These are phyloP conservation scores for Metroxylon sagu DNA, from an alignment of 176 grass and related monocot species.

Conservation along the genomic window DNA sequence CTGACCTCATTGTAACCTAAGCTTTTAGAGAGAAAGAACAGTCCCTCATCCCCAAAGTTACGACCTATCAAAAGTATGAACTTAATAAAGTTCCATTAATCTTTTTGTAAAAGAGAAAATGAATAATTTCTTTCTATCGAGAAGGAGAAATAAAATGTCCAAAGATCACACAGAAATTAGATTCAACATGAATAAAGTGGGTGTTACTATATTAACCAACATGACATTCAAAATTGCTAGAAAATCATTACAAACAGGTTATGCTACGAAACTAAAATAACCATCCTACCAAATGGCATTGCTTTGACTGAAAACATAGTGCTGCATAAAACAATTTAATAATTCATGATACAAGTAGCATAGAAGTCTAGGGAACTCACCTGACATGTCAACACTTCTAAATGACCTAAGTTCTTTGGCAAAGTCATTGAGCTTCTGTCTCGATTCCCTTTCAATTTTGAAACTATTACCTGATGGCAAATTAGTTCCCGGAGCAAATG, in stretches of 20 bases:
- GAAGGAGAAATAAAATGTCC: background rate
- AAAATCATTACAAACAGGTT: too few relatives aligned
- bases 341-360: background rate
- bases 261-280: too few relatives aligned
- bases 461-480: conserved; percentile 26
- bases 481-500: conserved; percentile 76
- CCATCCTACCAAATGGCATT: too few relatives aligned
- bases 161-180: background rate
- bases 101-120: too few relatives aligned
- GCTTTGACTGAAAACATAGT: too few relatives aligned
- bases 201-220: too few relatives aligned
- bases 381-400: conserved; percentile 79
- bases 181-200: too few relatives aligned
- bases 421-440: conserved; percentile 76
- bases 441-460: conserved; percentile 52
- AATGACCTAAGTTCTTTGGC: conserved; percentile 64
- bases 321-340: too few relatives aligned
- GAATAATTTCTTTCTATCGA: background rate
- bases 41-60: conserved; percentile 88
- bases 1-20: conserved; percentile 83
- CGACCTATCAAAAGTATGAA: conserved; percentile 41
- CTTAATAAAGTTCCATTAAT: background rate
- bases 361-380: conserved; percentile 24
- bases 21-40: conserved; percentile 95
- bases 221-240: too few relatives aligned